A percentile compares a stretch with the other conserved stretches of the same genome.
These are phyloP conservation scores for Exsudoporus frostii DNA, from an alignment of 768 basidiomycete genomes.

Conservation along the genomic window DNA sequence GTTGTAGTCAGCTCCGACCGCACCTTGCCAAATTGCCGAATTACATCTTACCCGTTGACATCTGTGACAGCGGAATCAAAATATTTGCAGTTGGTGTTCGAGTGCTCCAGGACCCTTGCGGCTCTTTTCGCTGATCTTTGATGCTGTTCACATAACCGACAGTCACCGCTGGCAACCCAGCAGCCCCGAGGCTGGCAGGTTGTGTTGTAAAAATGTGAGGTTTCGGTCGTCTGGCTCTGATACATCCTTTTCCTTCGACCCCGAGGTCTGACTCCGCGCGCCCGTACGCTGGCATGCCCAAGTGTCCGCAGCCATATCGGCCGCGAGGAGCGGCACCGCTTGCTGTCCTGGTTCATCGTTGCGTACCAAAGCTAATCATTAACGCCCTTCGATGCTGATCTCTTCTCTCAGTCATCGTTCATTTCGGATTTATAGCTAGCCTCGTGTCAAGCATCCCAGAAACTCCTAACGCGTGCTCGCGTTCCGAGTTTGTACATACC, in stretches of 20 bases:
- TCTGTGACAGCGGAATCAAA: constrained; percentile 33
- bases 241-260: background rate
- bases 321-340: constrained; percentile 28
- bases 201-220: constrained; percentile 24
- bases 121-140: constrained; percentile 21
- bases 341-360: constrained; percentile 25
- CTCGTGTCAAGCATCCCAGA: constrained; percentile 31
- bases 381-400: constrained; percentile 32
- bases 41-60: constrained; percentile 16
- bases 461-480: constrained; percentile 30
- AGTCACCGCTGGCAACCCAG: constrained; percentile 12
- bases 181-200: constrained; percentile 2
- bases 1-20: constrained; percentile 15
- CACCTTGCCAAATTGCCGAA: background rate
- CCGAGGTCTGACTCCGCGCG: constrained; percentile 7
- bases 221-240: constrained; percentile 2
- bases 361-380: constrained; percentile 34
- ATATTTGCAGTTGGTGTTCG: constrained; percentile 16
- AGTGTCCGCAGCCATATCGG: constrained; percentile 18
- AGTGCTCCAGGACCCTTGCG: constrained; percentile 1
- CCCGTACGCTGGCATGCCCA: constrained; percentile 1
- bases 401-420: constrained; percentile 32
- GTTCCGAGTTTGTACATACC: constrained; percentile 29
- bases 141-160: constrained; percentile 23
- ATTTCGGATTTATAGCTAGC: constrained; percentile 36